Base-by-base conservation (phyloP, 2,329 filamentous ascomycete genomes). In the Aspergillus sp. region DNA sequence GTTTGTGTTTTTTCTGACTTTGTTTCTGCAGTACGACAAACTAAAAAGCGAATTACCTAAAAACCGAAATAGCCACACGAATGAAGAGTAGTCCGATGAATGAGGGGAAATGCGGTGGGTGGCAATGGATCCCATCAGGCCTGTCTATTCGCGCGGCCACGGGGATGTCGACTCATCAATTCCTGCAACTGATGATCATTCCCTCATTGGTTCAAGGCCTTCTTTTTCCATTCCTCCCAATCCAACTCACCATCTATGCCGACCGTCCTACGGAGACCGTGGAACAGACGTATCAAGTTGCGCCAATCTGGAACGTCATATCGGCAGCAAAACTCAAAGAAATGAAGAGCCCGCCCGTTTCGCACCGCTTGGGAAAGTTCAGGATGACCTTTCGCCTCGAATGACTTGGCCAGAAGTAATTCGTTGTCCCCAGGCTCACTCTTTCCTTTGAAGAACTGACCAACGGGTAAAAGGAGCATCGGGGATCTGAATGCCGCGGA, bases 231-330 rank as follows among this genome's bases (percentile, higher is more conserved):
- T 20, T 66, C 69, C 46, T 73, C 61, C 77, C 77, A 79, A 42
- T 73, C 67, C 54, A 80, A 59, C 6, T 69, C 71, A 4, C 54
- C 61, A 52, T 77, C 74, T 14, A 74, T 67, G 10, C 65, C 67
- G 12, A 75, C 50, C 16, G 73, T 72, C 11, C 73, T 68, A 53
- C 75, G 67, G 55, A 80, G 74, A 4, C 75, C 78, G 54, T 63
- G 65, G 60, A 80, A 81, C 47, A 79, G 71, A 10, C 75, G 74
- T 14, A 77, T 65, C 56, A 80, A 80, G 18, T 77, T 75, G 14
- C 76, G 67, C 77, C 76, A 80, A 63, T 80, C 77, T n/a, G 50
- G 63, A 29, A 78, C 71, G 63, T 79, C 69, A 58, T 79, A 78
- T 14, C 75, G 75, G 53, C 74, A 77, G 65, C 77, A 80, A 63